Base-by-base conservation (phyloP, 305 asterid species). In the Fraxinus sp. region DNA sequence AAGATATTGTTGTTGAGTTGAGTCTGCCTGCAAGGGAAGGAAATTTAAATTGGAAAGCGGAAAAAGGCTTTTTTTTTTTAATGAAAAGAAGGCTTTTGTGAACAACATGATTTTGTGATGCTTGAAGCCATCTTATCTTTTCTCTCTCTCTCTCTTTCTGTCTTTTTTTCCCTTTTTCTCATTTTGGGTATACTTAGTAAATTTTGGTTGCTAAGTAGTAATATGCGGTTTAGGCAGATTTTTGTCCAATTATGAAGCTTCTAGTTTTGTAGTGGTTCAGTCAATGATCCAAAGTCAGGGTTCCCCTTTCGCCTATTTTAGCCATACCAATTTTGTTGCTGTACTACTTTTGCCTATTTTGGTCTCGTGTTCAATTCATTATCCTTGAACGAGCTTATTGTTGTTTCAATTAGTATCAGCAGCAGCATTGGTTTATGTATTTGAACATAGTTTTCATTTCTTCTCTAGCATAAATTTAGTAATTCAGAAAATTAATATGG, bases 391-490 rank as follows among this genome's bases (percentile, higher is more conserved):
- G 3, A 28, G 74, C 74, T 68, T 68, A 11, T 68, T 26, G 74
- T 68, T 13, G 20, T 68, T 70, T 70, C 76, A 70, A 11, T 32
- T 70, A 70, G 41, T 70, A 32, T 70, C 76, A 70, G 76, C 76
- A 30, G 76, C 76, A 28, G 39, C 75, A 11, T 24, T 24, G 30
- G 14, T 22, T 64, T 64, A 7, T 24, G 72, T 30, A 64, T 70
- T 11, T 30, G 76, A 70, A 70, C 76, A 13, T 28, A 30, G 41
- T 70, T 70, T 70, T 14, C 72, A 62, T 62, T 28, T 70, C 33
- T 68, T 70, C 75, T 70, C 76, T 68, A 70, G 75, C 76, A 32
- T 70, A 70, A 70, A 70, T 70, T 26, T 70, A 11, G 41, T 70
- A 10, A 1, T 28, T 24, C 24, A 70, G 76, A 70, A 70, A 70